These are phyloP conservation scores for Xylaria intraflava DNA, from an alignment of 495 filamentous ascomycete genomes.

Conservation along the genomic window DNA sequence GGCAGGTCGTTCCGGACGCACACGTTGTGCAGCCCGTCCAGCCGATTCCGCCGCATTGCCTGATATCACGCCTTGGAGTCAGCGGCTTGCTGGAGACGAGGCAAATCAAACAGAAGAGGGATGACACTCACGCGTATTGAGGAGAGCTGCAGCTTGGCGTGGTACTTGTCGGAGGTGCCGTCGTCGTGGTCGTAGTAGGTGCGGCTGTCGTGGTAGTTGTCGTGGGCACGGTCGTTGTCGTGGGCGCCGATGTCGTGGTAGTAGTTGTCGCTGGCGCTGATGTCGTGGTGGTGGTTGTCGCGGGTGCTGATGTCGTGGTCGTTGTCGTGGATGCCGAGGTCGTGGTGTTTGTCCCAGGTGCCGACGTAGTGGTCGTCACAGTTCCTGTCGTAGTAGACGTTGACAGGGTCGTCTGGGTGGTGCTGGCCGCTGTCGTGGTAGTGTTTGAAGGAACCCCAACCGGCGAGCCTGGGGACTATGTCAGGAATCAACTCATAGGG, in stretches of 20 bases:
- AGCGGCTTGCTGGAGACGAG: background rate
- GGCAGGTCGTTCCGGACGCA: conserved; percentile 35
- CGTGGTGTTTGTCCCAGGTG: conserved; percentile 4
- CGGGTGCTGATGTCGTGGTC: background rate
- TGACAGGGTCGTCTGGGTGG: conserved; percentile 1
- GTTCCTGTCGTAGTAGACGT: conserved; percentile 7
- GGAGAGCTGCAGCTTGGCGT: conserved; percentile 5
- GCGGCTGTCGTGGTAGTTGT: background rate
- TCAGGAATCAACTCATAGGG: background rate
- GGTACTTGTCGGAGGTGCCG: conserved; percentile 5
- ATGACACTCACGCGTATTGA: conserved; percentile 8
- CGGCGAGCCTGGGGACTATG: background rate
- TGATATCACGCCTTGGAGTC: background rate
- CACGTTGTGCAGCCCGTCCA: conserved; percentile 44
- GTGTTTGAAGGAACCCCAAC: conserved; percentile 11
- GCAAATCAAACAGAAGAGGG: background rate
- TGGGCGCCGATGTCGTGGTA: background rate
- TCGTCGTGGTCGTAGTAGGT: background rate
- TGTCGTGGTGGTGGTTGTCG: conserved; percentile 5
- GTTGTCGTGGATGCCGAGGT: conserved; percentile 4
- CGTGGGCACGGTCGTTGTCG: background rate
- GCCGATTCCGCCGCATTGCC: conserved; percentile 44
- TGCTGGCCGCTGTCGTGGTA: background rate
- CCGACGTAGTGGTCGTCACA: conserved; percentile 5
- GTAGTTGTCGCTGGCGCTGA: background rate